Evolutionary conservation across 805 yeast genomes (phyloP).

Genomic region (Priceomyces melissophilus): DNA sequence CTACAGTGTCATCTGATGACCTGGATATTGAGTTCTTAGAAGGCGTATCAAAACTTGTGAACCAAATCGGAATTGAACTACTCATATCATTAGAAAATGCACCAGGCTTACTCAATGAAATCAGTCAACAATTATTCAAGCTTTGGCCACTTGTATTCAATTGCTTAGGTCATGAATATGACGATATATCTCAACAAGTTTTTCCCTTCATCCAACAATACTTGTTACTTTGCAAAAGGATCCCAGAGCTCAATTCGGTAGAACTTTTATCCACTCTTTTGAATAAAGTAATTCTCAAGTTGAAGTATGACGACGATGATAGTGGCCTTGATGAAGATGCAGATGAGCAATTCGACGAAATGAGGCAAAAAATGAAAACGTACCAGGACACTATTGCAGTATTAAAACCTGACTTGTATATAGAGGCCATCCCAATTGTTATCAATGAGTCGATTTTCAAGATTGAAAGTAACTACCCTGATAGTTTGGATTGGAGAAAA

Average conservation of each 20-base stretch:
- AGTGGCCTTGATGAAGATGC: conserved; percentile 69
- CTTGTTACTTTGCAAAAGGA: conserved; percentile 64
- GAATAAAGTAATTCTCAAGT: conserved; percentile 67
- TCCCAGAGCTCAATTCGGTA: conserved; percentile 27
- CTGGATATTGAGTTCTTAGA: conserved; percentile 68
- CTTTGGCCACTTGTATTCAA: conserved; percentile 70
- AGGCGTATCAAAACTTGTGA: conserved; percentile 67
- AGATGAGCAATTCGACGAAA: conserved; percentile 74
- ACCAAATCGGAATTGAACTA: conserved; percentile 73
- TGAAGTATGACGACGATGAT: conserved; percentile 75
- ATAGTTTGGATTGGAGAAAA: conserved; percentile 63
- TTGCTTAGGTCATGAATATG: conserved; percentile 78
- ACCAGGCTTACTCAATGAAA: conserved; percentile 35
- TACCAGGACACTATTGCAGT: conserved; percentile 80
- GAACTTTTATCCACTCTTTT: conserved; percentile 63
- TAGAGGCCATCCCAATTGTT: conserved; percentile 58
- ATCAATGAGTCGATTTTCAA: conserved; percentile 48
- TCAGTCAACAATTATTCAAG: conserved; percentile 48
- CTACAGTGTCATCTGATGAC: conserved; percentile 29
- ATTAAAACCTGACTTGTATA: conserved; percentile 55
- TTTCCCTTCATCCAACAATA: conserved; percentile 78
- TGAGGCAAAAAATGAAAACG: conserved; percentile 66
- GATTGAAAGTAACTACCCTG: conserved; percentile 8
- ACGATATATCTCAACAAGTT: conserved; percentile 81
- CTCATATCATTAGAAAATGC: conserved; percentile 58